Evolutionary conservation across 2,329 filamentous ascomycete genomes (phyloP).

Genomic region (Diaporthe australafricana): DNA sequence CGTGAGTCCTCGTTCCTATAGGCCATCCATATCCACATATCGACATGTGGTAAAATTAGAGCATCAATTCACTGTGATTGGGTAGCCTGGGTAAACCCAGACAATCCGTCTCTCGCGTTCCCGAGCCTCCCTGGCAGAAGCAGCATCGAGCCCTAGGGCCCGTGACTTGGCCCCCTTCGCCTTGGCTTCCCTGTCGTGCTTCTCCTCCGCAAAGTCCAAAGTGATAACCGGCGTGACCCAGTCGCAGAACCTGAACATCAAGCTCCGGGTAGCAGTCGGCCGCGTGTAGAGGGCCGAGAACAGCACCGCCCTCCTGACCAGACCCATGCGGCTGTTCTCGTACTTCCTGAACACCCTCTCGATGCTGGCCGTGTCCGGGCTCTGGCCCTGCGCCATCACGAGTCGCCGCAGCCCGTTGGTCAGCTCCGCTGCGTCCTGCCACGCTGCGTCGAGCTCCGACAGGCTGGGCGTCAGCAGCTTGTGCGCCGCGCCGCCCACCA

Average conservation of each 20-base stretch:
- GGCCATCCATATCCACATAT: background rate
- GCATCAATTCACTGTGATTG: background rate
- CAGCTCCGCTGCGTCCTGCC: constrained; percentile 37
- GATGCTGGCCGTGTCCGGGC: constrained; percentile 19
- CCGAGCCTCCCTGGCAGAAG: background rate
- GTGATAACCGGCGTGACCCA: constrained; percentile 6
- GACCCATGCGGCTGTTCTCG: constrained; percentile 8
- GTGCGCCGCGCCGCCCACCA: constrained; percentile 39
- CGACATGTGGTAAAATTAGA: background rate
- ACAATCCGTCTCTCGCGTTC: background rate
- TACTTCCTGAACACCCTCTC: constrained; percentile 33
- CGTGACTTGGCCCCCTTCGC: background rate
- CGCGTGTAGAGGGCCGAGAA: constrained; percentile 22
- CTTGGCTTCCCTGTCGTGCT: constrained; percentile 3
- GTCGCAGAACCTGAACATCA: constrained; percentile 1
- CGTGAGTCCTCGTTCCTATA: background rate
- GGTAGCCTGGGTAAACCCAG: constrained; percentile 2
- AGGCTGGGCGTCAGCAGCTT: constrained; percentile 37
- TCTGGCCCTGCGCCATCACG: background rate
- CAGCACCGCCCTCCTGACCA: constrained; percentile 3
- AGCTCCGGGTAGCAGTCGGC: constrained; percentile 20
- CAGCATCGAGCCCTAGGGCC: background rate
- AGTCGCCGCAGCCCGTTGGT: constrained; percentile 32
- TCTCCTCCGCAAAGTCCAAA: constrained; percentile 21
- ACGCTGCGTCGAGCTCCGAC: constrained; percentile 35